phyloP scores from a whole-genome alignment of 441 rosid species.

The Bocquillonia castaneifolia region DNA sequence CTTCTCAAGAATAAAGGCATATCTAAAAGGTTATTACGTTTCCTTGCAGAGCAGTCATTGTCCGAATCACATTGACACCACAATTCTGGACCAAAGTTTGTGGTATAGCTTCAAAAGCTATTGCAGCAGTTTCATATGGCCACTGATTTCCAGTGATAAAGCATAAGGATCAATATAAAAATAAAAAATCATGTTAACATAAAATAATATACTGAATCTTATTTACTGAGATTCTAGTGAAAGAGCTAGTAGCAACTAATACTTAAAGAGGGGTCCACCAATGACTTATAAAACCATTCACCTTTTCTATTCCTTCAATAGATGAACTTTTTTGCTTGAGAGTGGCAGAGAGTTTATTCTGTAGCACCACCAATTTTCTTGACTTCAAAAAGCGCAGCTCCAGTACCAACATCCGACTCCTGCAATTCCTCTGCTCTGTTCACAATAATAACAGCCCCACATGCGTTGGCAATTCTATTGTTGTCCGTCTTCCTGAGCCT shows the following conservation, averaged over 20 bases:
- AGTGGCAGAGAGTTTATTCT: slow-evolving; percentile 81
- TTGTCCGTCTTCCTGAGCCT: slow-evolving; percentile 87
- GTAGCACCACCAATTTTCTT: slow-evolving; percentile 89
- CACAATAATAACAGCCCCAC: slow-evolving; percentile 91
- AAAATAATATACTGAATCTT: not conserved
- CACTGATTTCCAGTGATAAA: slow-evolving; percentile 46
- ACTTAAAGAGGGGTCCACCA: not conserved
- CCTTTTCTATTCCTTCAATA: slow-evolving; percentile 91
- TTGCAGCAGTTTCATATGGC: slow-evolving; percentile 95
- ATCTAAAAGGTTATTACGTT: slow-evolving; percentile 38
- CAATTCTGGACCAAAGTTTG: slow-evolving; percentile 91
- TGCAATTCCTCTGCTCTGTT: slow-evolving; percentile 91
- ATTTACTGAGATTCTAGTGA: not conserved
- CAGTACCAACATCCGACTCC: slow-evolving; percentile 91
- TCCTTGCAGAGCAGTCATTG: slow-evolving; percentile 90
- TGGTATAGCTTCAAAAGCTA: slow-evolving; percentile 92
- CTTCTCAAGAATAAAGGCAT: not conserved
- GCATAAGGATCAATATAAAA: not conserved
- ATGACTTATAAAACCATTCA: slow-evolving; percentile 17
- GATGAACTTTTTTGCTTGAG: slow-evolving; percentile 86
- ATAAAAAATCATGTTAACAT: not conserved
- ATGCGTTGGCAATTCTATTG: slow-evolving; percentile 90
- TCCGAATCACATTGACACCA: slow-evolving; percentile 87
- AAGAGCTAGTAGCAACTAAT: not conserved
- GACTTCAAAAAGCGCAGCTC: slow-evolving; percentile 90